These are phyloP conservation scores for Aspergillus persii DNA, from an alignment of 2,329 filamentous ascomycete genomes.

Conservation along the genomic window DNA sequence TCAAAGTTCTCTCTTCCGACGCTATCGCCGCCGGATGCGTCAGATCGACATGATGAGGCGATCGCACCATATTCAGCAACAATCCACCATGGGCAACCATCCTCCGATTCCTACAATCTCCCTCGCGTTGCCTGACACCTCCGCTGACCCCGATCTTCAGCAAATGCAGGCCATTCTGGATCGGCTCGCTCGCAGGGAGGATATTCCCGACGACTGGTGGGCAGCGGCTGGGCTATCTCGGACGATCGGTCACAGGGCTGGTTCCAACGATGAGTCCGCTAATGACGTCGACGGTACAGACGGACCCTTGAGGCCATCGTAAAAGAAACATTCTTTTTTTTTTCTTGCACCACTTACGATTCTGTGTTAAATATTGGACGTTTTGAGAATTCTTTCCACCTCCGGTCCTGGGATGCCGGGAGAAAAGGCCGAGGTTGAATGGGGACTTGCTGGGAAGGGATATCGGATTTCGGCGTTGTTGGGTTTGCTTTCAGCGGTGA, in stretches of 20 bases:
- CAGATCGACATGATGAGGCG: slow-evolving; percentile 22
- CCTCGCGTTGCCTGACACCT: slow-evolving; percentile 29
- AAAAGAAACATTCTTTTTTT: neutral
- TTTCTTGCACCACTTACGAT: slow-evolving; percentile 7
- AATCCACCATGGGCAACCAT: slow-evolving; percentile 32
- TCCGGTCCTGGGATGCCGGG: neutral
- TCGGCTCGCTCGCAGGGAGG: slow-evolving; percentile 65
- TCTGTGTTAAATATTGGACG: slow-evolving; percentile 15
- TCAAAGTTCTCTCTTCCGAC: slow-evolving; percentile 18
- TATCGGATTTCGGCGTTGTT: slow-evolving; percentile 9
- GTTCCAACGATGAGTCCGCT: slow-evolving; percentile 22
- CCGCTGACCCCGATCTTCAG: slow-evolving; percentile 46
- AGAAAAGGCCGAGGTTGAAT: neutral
- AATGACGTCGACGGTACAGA: slow-evolving; percentile 21
- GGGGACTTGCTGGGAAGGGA: slow-evolving; percentile 11
- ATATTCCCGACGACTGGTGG: slow-evolving; percentile 84
- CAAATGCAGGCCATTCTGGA: slow-evolving; percentile 72
- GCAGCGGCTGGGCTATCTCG: slow-evolving; percentile 65
- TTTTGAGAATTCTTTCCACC: neutral
- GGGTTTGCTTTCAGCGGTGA: slow-evolving; percentile 3
- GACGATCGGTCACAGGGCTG: slow-evolving; percentile 40
- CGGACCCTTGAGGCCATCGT: slow-evolving; percentile 14
- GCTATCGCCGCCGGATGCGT: slow-evolving; percentile 18
- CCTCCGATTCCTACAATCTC: slow-evolving; percentile 34
- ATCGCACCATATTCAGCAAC: slow-evolving; percentile 20